Percentiles rank a stretch among this genome's conserved stretches.
Conservation (phyloP, 305 asterid species). For the Fraxinus nigra region DNA sequence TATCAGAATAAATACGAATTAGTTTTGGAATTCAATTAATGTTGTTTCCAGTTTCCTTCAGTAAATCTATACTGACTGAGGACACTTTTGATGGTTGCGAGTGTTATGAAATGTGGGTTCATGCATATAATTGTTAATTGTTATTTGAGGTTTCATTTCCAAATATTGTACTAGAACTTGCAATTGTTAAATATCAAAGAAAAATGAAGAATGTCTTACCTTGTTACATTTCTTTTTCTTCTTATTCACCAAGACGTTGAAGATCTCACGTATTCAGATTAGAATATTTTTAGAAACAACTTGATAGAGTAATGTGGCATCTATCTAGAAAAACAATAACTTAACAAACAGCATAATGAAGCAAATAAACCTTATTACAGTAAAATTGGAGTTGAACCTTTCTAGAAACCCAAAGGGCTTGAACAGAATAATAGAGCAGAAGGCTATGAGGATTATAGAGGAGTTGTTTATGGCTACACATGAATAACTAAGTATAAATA, state of each 20-base stretch:
- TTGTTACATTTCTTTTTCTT: neutral
- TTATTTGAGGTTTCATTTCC: neutral
- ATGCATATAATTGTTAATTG: neutral
- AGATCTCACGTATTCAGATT: neutral
- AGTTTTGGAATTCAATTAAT: neutral
- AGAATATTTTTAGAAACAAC: neutral
- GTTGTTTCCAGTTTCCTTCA: constrained; percentile 1
- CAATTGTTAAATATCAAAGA: neutral
- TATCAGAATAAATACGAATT: neutral
- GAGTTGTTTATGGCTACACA: neutral
- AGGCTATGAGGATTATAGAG: neutral
- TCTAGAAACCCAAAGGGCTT: neutral
- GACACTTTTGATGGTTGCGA: neutral
- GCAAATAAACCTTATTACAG: neutral
- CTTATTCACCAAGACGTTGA: neutral
- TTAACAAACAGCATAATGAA: neutral
- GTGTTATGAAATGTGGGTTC: neutral
- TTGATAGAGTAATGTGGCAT: neutral
- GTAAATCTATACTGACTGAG: neutral
- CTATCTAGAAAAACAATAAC: neutral
- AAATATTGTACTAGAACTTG: neutral
- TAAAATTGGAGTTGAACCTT: neutral
- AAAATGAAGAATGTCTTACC: neutral
- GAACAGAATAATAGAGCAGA: neutral
- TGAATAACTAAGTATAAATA: neutral